Evolutionary conservation across 768 basidiomycete species (phyloP).

Genomic region (Trametes maxima): DNA sequence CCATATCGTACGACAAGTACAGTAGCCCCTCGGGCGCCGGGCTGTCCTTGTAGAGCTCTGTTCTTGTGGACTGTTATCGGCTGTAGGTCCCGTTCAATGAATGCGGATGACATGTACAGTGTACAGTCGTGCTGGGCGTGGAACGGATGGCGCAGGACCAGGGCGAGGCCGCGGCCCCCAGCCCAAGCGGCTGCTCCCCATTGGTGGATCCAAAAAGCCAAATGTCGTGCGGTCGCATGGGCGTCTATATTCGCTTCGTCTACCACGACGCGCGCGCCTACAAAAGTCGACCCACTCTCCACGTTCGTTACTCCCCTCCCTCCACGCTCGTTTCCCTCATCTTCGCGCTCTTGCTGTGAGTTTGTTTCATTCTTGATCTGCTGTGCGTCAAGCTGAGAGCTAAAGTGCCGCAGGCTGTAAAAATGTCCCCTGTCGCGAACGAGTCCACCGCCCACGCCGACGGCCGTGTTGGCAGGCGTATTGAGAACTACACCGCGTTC

Average conservation of each 20-base stretch:
- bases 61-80: no score
- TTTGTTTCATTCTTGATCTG: not conserved
- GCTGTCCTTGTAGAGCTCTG: no score
- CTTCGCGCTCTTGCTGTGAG: conserved; percentile 4
- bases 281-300: conserved; percentile 20
- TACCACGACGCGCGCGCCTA: conserved; percentile 2
- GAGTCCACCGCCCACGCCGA: conserved; percentile 29
- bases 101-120: no score
- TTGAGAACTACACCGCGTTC: conserved; percentile 85
- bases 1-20: no score
- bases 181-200: no score
- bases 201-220: not conserved
- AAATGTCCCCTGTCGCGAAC: conserved; percentile 21
- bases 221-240: conserved; percentile 11
- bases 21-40: no score
- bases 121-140: no score
- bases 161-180: no score
- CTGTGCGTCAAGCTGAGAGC: not conserved
- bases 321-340: conserved; percentile 8
- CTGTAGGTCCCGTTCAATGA: no score
- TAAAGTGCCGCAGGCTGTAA: not conserved
- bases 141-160: no score
- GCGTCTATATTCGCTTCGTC: not conserved
- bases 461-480: conserved; percentile 54
- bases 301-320: not conserved